phyloP scores from a whole-genome alignment of 192 early-diverging fungal genomes.

The Backusella parvicylindrica region DNA sequence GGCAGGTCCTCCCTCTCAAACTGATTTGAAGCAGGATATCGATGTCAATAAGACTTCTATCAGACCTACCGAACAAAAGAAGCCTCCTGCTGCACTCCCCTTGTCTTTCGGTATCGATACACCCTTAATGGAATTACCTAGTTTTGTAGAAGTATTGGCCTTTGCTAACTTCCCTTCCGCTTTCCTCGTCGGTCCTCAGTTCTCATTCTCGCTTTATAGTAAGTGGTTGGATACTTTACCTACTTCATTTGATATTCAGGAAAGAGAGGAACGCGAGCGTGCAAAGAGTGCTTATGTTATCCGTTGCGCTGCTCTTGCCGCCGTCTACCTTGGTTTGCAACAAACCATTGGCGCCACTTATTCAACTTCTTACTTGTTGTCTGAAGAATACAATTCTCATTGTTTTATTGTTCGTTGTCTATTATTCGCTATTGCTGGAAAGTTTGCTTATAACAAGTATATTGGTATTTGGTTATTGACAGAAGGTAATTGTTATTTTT shows the following conservation, averaged over 20 bases:
- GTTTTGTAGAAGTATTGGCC: conserved; percentile 42
- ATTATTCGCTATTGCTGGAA: conserved; percentile 47
- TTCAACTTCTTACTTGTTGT: conserved; percentile 40
- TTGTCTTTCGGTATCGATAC: conserved; percentile 48
- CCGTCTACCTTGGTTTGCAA: conserved; percentile 40
- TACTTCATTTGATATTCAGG: not conserved
- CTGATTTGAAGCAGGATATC: not conserved
- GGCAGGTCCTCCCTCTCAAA: not conserved
- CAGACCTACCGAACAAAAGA: not conserved
- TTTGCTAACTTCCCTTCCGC: conserved; percentile 55
- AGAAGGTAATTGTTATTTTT: conserved; percentile 35
- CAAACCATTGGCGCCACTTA: conserved; percentile 45
- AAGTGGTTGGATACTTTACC: conserved; percentile 1
- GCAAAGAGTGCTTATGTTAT: conserved; percentile 31
- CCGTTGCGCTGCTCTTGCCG: conserved; percentile 36
- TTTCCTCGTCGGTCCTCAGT: conserved; percentile 62
- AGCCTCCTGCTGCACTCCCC: conserved; percentile 7
- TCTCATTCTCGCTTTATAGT: conserved; percentile 54
- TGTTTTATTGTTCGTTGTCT: conserved; percentile 33
- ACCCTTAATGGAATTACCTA: conserved; percentile 40
- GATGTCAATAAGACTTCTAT: not conserved
- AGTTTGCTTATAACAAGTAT: conserved; percentile 56
- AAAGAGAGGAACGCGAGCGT: conserved; percentile 24
- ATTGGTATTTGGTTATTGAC: conserved; percentile 59
- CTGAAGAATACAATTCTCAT: conserved; percentile 36